phyloP scores from a whole-genome alignment of 169 alveolate species.

The Babesia sp. region DNA sequence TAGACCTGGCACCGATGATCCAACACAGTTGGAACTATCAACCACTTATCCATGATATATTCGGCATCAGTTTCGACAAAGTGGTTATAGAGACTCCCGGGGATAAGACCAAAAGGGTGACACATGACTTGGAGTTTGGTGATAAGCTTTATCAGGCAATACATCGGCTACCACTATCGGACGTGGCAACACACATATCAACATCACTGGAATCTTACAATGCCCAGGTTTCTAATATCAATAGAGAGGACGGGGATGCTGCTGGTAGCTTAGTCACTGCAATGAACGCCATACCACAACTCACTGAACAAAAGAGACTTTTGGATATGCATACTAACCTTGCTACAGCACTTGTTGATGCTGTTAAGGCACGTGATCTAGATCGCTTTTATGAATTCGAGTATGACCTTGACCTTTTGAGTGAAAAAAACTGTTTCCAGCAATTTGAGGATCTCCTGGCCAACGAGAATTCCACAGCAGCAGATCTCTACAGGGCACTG shows the following conservation, averaged over 20 bases:
- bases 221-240: slow-evolving; percentile 66
- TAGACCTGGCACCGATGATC: slow-evolving; percentile 84
- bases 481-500: slow-evolving; percentile 73
- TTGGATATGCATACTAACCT: slow-evolving; percentile 84
- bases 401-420: slow-evolving; percentile 70
- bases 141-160: slow-evolving; percentile 69
- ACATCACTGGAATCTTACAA: slow-evolving; percentile 70
- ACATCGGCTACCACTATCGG: slow-evolving; percentile 73
- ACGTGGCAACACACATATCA: slow-evolving; percentile 76
- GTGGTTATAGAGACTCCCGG: slow-evolving; percentile 44
- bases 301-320: slow-evolving; percentile 82
- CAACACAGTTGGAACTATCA: slow-evolving; percentile 89
- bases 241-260: slow-evolving; percentile 54
- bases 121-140: slow-evolving; percentile 68
- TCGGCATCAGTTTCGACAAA: slow-evolving; percentile 77
- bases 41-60: slow-evolving; percentile 82
- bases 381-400: slow-evolving; percentile 79
- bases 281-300: slow-evolving; percentile 82
- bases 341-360: slow-evolving; percentile 80
- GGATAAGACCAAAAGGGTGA: slow-evolving; percentile 18
- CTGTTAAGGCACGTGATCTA: slow-evolving; percentile 77
- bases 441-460: slow-evolving; percentile 70
- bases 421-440: slow-evolving; percentile 71
- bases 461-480: slow-evolving; percentile 56
- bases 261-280: slow-evolving; percentile 78